Percentiles rank a stretch among this genome's conserved stretches.
phyloP scores from a whole-genome alignment of 2,329 filamentous ascomycete genomes.

The Keithomyces neogunnii region DNA sequence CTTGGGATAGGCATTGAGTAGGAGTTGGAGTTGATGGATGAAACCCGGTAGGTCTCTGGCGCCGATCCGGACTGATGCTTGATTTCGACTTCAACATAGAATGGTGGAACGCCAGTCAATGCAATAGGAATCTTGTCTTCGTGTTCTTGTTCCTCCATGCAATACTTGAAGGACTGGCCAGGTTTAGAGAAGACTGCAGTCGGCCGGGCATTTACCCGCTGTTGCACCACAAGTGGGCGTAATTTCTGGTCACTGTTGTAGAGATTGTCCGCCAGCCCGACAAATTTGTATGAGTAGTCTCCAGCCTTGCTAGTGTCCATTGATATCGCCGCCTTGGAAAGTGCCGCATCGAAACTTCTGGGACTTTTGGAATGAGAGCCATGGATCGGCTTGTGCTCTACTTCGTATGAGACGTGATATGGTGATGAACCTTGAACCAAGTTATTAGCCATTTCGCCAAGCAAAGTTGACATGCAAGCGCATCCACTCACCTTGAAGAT shows the following conservation, averaged over 20 bases:
- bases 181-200: conserved; percentile 75
- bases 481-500: conserved; percentile 56
- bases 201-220: conserved; percentile 78
- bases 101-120: conserved; percentile 76
- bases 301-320: conserved; percentile 84
- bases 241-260: conserved; percentile 69
- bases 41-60: conserved; percentile 73
- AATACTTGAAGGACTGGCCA: conserved; percentile 92
- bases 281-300: conserved; percentile 78
- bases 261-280: conserved; percentile 71
- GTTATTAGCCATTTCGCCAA: conserved; percentile 19
- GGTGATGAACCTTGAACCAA: conserved; percentile 57
- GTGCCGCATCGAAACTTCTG: conserved; percentile 68
- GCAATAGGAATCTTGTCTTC: conserved; percentile 85
- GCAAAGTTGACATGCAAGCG: not conserved
- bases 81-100: conserved; percentile 85
- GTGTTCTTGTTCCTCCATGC: conserved; percentile 70
- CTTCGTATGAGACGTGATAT: conserved; percentile 74
- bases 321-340: conserved; percentile 67
- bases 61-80: conserved; percentile 78
- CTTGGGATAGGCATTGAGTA: conserved; percentile 81
- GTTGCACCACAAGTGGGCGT: conserved; percentile 61
- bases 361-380: conserved; percentile 57
- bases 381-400: conserved; percentile 61
- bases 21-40: conserved; percentile 64